Percentiles rank a stretch among this genome's conserved stretches.
Conservation (phyloP, 495 filamentous ascomycete genomes). For the Xylaria curta region DNA sequence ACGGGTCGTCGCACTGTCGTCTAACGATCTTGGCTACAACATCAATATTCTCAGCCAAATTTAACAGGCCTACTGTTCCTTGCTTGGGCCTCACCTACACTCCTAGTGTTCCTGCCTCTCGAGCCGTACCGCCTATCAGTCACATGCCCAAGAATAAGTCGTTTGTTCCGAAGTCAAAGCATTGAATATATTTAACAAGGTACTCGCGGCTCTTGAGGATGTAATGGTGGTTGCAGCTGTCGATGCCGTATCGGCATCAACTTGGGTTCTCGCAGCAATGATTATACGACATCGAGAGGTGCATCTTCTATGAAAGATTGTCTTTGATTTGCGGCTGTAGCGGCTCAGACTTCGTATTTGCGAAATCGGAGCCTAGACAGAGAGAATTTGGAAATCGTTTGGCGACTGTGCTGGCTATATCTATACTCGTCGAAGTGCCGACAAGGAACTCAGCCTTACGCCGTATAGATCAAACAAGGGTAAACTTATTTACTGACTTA, state of each 20-base stretch:
- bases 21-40: conserved; percentile 15
- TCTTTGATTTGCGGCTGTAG: neutral
- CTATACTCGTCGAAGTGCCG: neutral
- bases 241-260: neutral
- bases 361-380: neutral
- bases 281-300: neutral
- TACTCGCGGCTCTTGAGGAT: neutral
- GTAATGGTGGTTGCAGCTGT: neutral
- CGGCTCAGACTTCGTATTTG: neutral
- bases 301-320: neutral
- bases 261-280: neutral
- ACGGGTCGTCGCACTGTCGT: conserved; percentile 13
- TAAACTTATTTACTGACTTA: neutral
- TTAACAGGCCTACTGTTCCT: neutral
- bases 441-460: conserved; percentile 12
- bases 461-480: neutral
- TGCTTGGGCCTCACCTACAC: conserved; percentile 22
- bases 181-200: neutral
- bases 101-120: neutral
- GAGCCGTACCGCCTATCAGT: neutral
- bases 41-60: conserved; percentile 13
- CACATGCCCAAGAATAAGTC: neutral
- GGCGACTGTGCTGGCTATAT: neutral
- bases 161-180: neutral
- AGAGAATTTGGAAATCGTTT: neutral